Percentiles rank a stretch among this genome's conserved stretches.
Evolutionary conservation across 495 filamentous ascomycete genomes (phyloP).

Genomic region (Amniculicola lignicola): DNA sequence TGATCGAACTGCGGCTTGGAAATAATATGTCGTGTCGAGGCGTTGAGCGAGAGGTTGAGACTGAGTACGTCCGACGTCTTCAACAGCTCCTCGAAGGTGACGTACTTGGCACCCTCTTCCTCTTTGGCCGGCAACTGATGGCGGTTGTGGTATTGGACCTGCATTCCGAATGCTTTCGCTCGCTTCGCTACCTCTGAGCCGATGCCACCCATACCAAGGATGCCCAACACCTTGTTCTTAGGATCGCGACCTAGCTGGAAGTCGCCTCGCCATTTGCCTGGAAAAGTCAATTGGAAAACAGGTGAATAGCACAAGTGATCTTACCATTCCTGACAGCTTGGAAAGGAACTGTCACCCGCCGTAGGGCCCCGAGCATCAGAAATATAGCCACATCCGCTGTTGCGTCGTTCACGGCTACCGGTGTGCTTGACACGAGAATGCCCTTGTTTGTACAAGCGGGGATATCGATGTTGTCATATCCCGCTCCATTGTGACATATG

Average conservation of each 20-base stretch:
- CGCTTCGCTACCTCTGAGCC: conserved; percentile 50
- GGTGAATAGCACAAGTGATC: not conserved
- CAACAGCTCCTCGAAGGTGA: conserved; percentile 42
- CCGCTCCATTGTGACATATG: conserved; percentile 42
- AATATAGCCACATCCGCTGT: conserved; percentile 43
- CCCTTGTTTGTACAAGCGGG: conserved; percentile 36
- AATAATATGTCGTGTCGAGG: conserved; percentile 41
- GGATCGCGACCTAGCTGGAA: conserved; percentile 47
- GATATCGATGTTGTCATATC: conserved; percentile 44
- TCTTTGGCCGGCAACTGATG: conserved; percentile 28
- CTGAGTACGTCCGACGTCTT: conserved; percentile 41
- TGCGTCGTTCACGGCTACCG: conserved; percentile 41
- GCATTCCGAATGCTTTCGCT: conserved; percentile 43
- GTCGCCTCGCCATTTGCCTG: conserved; percentile 47
- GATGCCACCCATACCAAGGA: conserved; percentile 88
- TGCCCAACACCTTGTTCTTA: conserved; percentile 44
- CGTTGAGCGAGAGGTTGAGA: conserved; percentile 41
- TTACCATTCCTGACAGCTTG: conserved; percentile 57
- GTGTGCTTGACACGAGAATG: conserved; percentile 38
- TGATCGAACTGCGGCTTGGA: conserved; percentile 36
- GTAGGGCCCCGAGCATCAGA: conserved; percentile 41
- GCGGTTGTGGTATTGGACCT: conserved; percentile 44
- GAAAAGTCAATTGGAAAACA: not conserved
- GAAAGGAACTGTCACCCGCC: conserved; percentile 60
- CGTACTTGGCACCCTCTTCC: conserved; percentile 41